Evolutionary conservation across 257 asterid genomes (phyloP).

Genomic region (Primulina tabacum): DNA sequence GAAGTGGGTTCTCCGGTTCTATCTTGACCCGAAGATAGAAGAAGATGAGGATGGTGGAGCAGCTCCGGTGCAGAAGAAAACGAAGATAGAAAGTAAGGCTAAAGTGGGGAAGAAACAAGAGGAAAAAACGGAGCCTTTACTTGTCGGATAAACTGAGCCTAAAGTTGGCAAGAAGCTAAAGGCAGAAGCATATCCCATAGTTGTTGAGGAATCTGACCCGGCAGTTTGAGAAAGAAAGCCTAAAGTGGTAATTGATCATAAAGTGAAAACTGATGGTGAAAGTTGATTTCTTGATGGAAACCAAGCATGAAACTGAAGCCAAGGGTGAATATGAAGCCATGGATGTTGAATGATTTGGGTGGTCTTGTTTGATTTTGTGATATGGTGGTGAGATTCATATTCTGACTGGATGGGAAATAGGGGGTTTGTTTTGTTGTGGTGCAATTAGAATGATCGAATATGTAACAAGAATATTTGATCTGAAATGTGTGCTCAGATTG

Average conservation of each 20-base stretch:
- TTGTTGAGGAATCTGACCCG: not conserved
- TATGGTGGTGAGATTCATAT: not conserved
- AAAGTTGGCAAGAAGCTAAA: not conserved
- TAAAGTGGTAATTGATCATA: not conserved
- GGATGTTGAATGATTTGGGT: not conserved
- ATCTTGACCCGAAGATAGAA: constrained; percentile 87
- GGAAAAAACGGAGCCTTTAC: not conserved
- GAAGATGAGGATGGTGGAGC: constrained; percentile 54
- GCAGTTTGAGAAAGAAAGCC: not conserved
- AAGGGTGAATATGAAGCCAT: not conserved
- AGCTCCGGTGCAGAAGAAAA: not conserved
- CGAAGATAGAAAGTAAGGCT: not conserved
- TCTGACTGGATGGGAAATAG: too few species aligned
- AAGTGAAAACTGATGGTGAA: not conserved
- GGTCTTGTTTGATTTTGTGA: not conserved
- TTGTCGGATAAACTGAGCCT: not conserved
- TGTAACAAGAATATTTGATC: not conserved
- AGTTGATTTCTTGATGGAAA: not conserved
- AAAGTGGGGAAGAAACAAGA: not conserved
- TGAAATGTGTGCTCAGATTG: too few species aligned
- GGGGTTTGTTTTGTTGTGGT: too few species aligned
- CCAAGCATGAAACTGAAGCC: not conserved
- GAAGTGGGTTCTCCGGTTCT: constrained; percentile 87
- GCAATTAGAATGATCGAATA: too few species aligned
- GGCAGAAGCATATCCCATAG: not conserved